Percentiles rank a stretch among this genome's conserved stretches.
These are phyloP conservation scores for Salvia splendens DNA, from an alignment of 257 asterid genomes.

Conservation along the genomic window DNA sequence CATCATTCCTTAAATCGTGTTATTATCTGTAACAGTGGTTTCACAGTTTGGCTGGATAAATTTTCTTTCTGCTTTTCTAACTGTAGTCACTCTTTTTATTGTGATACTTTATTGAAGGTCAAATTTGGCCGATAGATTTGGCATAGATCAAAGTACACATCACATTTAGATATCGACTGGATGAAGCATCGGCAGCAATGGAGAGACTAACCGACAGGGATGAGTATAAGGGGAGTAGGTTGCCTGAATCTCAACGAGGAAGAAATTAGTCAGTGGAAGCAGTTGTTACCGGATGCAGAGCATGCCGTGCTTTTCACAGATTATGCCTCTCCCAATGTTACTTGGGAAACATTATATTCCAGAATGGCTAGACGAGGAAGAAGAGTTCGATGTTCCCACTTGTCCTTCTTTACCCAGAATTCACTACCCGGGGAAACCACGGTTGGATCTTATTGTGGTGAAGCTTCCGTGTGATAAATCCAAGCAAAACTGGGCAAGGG, in stretches of 20 bases:
- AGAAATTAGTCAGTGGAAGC: constrained; percentile 64
- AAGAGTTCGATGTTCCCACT: constrained; percentile 77
- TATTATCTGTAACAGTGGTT: background rate
- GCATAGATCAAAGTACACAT: constrained; percentile 48
- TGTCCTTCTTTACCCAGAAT: constrained; percentile 75
- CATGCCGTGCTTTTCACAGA: constrained; percentile 59
- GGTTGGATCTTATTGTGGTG: constrained; percentile 74
- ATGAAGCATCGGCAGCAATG: constrained; percentile 56
- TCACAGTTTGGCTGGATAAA: background rate
- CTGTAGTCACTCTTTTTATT: background rate
- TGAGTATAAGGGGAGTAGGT: constrained; percentile 67
- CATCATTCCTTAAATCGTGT: background rate
- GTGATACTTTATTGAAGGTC: constrained; percentile 43
- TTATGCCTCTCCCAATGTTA: constrained; percentile 49
- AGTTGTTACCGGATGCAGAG: constrained; percentile 70
- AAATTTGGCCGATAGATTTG: constrained; percentile 44
- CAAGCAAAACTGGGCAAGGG: constrained; percentile 70
- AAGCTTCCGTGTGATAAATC: constrained; percentile 84
- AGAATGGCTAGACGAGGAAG: constrained; percentile 97
- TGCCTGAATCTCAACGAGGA: constrained; percentile 68
- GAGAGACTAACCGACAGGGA: constrained; percentile 53
- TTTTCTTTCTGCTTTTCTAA: background rate
- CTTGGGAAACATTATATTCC: constrained; percentile 94
- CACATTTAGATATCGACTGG: constrained; percentile 64
- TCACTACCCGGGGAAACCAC: constrained; percentile 60